Evolutionary conservation across 768 basidiomycete species (phyloP), one percentile per base, ranked within the genome.

Genomic region (Lentinus brumalis): DNA sequence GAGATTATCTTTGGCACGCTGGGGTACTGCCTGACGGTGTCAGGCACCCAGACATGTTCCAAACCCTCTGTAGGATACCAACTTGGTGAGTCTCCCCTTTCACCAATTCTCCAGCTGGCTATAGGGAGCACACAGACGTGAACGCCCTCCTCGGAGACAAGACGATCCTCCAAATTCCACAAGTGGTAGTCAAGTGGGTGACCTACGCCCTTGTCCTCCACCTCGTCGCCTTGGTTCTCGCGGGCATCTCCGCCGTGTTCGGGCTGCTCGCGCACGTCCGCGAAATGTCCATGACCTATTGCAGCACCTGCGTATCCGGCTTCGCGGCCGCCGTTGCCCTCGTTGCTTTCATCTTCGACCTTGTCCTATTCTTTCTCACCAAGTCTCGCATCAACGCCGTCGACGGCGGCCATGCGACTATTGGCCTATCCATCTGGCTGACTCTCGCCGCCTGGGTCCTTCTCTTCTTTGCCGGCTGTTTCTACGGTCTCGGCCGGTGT

Each of bases 131-230:
- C 16, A 14, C n/a, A 96, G 94, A 98, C 67, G 85, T 96, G 66
- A 93, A 95, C 68, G 70, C 78, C 40, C 81, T 98, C 2, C 85
- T 97, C 35, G 92, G 88, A 6, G 82, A 92, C 72, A 74, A 80
- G 4, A 77, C 83, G 2, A 67, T 78, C 30, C 75, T 96, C 39
- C 73, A 92, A 66, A 92, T 98, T 53, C 94, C 95, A 1, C 78
- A 86, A 57, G 84, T 93, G 6, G 82, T 87, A 52, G 90, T 95
- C 62, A 96, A 97, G 78, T 98, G 96, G 93, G 78, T 98, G 70
- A 98, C 97, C 10, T 96, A 96, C 69, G 88, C 87, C 26, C 86
- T 99, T 65, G 86, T 98, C 64, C 82, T 98, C 15, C 96, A 98
- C 71, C 86, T 97, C 61, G 86, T 94, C 59, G 96, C 93, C 15